Conservation (phyloP, 1,284 basidiomycete species). For the Sporisorium reilianum region DNA sequence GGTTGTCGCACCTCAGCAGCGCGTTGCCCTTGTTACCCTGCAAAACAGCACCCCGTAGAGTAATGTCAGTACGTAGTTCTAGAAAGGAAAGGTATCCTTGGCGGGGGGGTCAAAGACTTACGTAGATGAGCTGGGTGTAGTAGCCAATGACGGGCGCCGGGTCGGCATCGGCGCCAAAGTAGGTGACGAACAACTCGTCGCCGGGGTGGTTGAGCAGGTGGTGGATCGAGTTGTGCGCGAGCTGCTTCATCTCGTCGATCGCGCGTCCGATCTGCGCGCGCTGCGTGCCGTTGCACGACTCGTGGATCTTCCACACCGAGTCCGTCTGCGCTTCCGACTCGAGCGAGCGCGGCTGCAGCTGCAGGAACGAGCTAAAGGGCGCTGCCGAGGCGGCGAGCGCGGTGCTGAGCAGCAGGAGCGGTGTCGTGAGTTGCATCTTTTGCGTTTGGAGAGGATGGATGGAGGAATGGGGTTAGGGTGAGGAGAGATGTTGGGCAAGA, state of each 20-base stretch:
- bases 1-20: constrained; percentile 70
- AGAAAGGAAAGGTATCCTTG: too few relatives aligned
- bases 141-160: constrained; percentile 63
- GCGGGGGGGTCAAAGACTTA: too few relatives aligned
- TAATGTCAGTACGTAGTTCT: not conserved
- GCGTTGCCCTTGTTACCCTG: constrained; percentile 43
- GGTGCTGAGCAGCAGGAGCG: too few relatives aligned
- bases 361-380: constrained; percentile 4
- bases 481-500: not conserved
- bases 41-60: not conserved
- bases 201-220: constrained; percentile 69
- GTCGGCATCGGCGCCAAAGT: constrained; percentile 69
- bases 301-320: constrained; percentile 69
- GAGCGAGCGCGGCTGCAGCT: not conserved
- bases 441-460: not conserved
- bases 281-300: constrained; percentile 70
- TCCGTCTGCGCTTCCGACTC: not conserved
- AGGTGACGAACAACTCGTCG: constrained; percentile 68
- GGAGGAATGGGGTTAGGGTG: not conserved
- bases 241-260: constrained; percentile 67
- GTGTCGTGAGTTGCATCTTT: constrained; percentile 12
- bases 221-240: constrained; percentile 64
- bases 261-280: constrained; percentile 67
- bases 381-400: not conserved
- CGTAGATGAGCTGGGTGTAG: constrained; percentile 64